Base-by-base conservation (phyloP, 129 eudicot genomes). In the Helianthus tuberosus region DNA sequence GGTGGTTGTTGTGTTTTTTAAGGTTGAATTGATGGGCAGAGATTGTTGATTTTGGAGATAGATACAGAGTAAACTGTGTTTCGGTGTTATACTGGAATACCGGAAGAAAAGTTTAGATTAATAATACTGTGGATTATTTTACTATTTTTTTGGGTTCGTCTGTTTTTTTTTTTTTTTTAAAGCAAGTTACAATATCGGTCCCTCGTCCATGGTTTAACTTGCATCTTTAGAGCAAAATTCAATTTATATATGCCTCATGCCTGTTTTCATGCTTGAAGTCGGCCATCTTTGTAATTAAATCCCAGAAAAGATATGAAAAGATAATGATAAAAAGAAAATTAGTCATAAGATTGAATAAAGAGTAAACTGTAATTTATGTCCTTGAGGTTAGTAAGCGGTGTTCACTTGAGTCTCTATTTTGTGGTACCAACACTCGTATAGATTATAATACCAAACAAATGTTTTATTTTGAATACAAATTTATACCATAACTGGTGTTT, bases 81-180 rank as follows among this genome's bases (percentile, higher is more conserved):
- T 49, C 69, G 67, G 75, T 76, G 80, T 55, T 62, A 50, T 55
- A 67, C 68, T 51, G 77, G 77, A 50, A 77, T 29, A 61, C 7
- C 9, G 23, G 20, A 60, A 63, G 41, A 71, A 64, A 60, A 17
- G 63, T 60, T 43, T 3, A 25, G 2, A 17, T 59, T 12, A 52
- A 60, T 60, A 75, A 69, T 43, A 53, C 43, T 14, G 60, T n/a
- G n/a, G n/a, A n/a, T n/a, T n/a, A n/a, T 41, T 64, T 78, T 78
- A 78, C 73, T 65, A 52, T n/a, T 14, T 20, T 20, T 44, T 8
- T 64, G 58, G 66, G 51, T 32, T 17, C 12, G 25, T 41, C 5
- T 6, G 41, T 12, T 12, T 10, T 58, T 43, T 11, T 43, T 7
- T 43, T 43, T 7, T 43, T 43, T 8, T 53, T 23, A 0, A 13